Evolutionary conservation across 352 stramenopile genomes (phyloP).

Genomic region (Sclerospora graminicola): DNA sequence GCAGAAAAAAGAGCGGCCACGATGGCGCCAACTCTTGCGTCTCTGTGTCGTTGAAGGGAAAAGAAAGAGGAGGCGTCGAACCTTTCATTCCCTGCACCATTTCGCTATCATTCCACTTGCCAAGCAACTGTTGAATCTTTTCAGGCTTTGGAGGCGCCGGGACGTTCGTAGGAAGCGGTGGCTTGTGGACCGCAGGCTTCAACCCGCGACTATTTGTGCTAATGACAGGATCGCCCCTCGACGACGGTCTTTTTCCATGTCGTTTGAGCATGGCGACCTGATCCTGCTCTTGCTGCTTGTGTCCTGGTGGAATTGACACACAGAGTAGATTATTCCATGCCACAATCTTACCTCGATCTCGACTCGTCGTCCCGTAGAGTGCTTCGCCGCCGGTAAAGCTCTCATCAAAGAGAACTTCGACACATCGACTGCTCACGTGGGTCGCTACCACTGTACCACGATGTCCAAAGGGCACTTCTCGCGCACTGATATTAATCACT

Average conservation of each 20-base stretch:
- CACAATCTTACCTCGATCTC: slow-evolving; percentile 93
- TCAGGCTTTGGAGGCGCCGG: slow-evolving; percentile 33
- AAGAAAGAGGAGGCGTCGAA: too few relatives aligned
- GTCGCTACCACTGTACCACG: slow-evolving; percentile 96
- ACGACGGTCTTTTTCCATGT: slow-evolving; percentile 10
- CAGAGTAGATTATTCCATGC: slow-evolving; percentile 86
- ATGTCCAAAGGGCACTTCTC: slow-evolving; percentile 93
- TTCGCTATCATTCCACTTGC: too few relatives aligned
- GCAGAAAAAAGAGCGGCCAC: slow-evolving; percentile 40
- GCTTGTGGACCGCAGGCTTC: not conserved
- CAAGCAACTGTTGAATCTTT: slow-evolving; percentile 54
- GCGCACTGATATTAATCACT: slow-evolving; percentile 95
- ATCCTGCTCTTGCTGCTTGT: too few relatives aligned
- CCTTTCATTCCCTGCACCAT: too few relatives aligned
- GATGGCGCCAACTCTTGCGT: too few relatives aligned
- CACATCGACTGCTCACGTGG: slow-evolving; percentile 92
- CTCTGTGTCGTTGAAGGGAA: too few relatives aligned
- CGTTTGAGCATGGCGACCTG: too few relatives aligned
- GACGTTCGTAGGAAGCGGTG: slow-evolving; percentile 24
- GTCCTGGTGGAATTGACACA: slow-evolving; percentile 40
- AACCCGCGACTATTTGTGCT: slow-evolving; percentile 11
- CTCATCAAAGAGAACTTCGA: slow-evolving; percentile 96
- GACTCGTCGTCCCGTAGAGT: slow-evolving; percentile 91
- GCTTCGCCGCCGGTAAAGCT: slow-evolving; percentile 95
- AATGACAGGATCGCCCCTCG: slow-evolving; percentile 7